phyloP scores from a whole-genome alignment of 2,329 filamentous ascomycete species.

The Nigrograna mackinnonii region DNA sequence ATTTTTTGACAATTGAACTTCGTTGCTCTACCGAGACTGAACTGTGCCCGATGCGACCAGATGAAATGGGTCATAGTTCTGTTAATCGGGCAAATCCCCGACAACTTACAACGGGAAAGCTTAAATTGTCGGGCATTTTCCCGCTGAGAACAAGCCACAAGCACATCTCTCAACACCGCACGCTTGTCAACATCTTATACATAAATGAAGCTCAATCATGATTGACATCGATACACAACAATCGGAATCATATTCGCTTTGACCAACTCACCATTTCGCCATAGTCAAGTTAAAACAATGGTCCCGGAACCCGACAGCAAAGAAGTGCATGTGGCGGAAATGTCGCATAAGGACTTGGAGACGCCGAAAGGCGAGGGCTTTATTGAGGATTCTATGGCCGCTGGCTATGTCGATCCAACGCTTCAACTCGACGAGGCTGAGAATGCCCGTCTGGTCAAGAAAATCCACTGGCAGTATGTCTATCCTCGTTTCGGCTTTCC shows the following conservation, averaged over 20 bases:
- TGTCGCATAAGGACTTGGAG: background rate
- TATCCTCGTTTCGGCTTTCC: background rate
- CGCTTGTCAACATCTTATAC: background rate
- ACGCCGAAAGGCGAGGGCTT: background rate
- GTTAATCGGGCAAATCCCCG: background rate
- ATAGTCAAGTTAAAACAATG: background rate
- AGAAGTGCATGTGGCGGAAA: background rate
- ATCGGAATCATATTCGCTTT: background rate
- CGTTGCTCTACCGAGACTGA: no score
- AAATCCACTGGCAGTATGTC: background rate
- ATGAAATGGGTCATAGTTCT: background rate
- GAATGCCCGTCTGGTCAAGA: background rate
- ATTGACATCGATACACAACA: background rate
- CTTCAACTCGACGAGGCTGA: background rate
- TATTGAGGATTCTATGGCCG: background rate
- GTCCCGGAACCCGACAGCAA: background rate
- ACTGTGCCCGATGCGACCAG: no score
- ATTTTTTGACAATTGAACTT: no score
- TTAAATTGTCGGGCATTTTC: background rate
- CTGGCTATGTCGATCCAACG: background rate
- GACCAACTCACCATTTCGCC: background rate
- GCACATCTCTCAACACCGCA: background rate
- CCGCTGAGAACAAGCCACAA: background rate
- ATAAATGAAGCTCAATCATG: background rate
- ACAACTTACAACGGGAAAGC: no score